Evolutionary conservation across 768 basidiomycete genomes (phyloP), one percentile per base, ranked within the genome.

Genomic region (Lactifluus piperatus): DNA sequence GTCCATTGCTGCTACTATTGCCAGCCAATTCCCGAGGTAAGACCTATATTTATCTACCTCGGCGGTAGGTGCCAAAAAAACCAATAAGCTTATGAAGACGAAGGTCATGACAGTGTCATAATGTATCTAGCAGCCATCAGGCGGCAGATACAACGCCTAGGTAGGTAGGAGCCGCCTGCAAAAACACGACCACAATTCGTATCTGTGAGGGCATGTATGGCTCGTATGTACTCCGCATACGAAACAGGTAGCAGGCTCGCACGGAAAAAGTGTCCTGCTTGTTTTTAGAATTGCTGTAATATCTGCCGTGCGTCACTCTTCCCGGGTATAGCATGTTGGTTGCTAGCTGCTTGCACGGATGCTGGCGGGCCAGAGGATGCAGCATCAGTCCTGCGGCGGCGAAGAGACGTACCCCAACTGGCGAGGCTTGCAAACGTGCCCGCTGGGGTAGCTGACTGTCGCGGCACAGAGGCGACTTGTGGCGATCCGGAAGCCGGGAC

Each of bases 401-500:
- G 57, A 1, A 53, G 60, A 32, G 64, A 41, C 20, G 58, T 52
- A 24, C 62, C 29, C 64, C 64, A 65, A 8, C 16, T 72, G 27
- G 71, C 71, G 13, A 74, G 63, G 54, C 66, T 72, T 5, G 73
- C 71, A 3, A 74, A 57, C 22, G 60, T 58, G 36, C 41, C 54
- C 32, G 34, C 58, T 3, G 54, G 59, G 9, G 60, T 51, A 3
- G 58, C 57, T 43, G 72, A 39, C 58, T 45, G 70, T 67, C 34
- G 67, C 67, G n/a, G 70, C 55, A 37, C 67, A 7, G 54, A 69
- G 68, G 18, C 72, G 64, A 44, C 62, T 51, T 57, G 64, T 56
- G 62, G 68, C 39, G 56, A 70, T 69, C 36, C 73, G 56, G 24
- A 72, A 30, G 20, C 57, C 57, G 83, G 70, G 41, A 80, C 68